A percentile compares a stretch with the other conserved stretches of the same genome.
Conservation (phyloP, 108 stramenopile genomes). For the Nitzschia putrida region DNA sequence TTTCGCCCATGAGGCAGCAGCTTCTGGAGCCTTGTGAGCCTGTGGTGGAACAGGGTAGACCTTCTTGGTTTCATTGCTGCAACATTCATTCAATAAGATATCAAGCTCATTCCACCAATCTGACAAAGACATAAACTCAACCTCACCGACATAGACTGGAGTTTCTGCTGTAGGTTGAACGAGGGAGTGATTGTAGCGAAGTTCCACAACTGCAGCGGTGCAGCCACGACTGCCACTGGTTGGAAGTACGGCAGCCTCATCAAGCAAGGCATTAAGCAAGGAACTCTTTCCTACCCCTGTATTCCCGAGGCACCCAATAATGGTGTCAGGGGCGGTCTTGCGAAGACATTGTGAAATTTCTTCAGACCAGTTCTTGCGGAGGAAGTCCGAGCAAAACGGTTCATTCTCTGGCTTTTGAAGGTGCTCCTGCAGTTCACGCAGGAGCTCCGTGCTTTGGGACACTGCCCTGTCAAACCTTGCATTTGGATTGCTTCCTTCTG, state of each 20-base stretch:
- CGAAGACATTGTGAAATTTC: too few relatives aligned
- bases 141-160: constrained; percentile 42
- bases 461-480: too few relatives aligned
- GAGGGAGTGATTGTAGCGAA: constrained; percentile 35
- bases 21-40: constrained; percentile 29
- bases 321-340: too few relatives aligned
- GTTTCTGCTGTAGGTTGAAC: constrained; percentile 10
- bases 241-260: constrained; percentile 52
- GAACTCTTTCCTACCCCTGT: too few relatives aligned
- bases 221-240: constrained; percentile 52
- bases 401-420: too few relatives aligned
- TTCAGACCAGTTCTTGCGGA: too few relatives aligned
- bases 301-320: too few relatives aligned
- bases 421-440: too few relatives aligned
- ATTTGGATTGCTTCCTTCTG: too few relatives aligned
- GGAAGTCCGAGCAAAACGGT: too few relatives aligned
- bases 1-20: constrained; percentile 52
- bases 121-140: constrained; percentile 47
- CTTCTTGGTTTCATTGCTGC: constrained; percentile 32
- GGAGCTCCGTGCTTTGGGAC: too few relatives aligned
- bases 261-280: constrained; percentile 46
- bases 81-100: constrained; percentile 46
- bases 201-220: constrained; percentile 53
- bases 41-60: constrained; percentile 34
- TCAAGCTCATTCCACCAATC: constrained; percentile 48